Conservation (phyloP, 1,284 basidiomycete genomes). For the Volvariella volvacea region DNA sequence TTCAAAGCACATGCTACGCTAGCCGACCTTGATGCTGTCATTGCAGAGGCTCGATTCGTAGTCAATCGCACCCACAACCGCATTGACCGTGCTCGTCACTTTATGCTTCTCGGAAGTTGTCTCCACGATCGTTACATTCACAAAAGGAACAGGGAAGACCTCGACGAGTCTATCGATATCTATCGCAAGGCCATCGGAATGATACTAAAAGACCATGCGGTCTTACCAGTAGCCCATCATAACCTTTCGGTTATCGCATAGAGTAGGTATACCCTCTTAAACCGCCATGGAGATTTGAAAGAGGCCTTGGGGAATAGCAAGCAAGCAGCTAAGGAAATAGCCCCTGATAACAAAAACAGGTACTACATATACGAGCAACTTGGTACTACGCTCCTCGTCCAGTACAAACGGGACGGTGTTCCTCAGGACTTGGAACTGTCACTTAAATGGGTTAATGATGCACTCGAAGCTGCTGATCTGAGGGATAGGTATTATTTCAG, state of each 20-base stretch:
- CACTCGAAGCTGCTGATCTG: not conserved
- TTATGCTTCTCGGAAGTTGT: too few relatives aligned
- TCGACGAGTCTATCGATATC: too few relatives aligned
- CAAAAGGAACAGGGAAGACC: too few relatives aligned
- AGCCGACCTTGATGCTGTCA: too few relatives aligned
- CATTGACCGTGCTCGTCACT: too few relatives aligned
- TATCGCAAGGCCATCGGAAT: too few relatives aligned
- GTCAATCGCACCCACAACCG: too few relatives aligned
- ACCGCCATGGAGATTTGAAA: conserved; percentile 4
- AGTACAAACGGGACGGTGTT: conserved; percentile 3
- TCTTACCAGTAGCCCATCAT: not conserved
- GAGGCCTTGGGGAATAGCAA: conserved; percentile 4
- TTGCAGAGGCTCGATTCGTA: conserved; percentile 3
- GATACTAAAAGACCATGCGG: too few relatives aligned
- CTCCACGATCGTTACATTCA: too few relatives aligned
- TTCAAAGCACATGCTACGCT: too few relatives aligned
- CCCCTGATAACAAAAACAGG: conserved; percentile 1
- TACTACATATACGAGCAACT: conserved; percentile 2
- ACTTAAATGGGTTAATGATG: conserved; percentile 2
- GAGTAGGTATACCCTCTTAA: conserved; percentile 6
- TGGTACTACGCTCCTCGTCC: conserved; percentile 2
- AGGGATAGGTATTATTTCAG: not conserved
- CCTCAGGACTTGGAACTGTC: conserved; percentile 5
- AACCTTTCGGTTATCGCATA: not conserved
- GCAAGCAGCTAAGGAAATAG: conserved; percentile 5